Percentiles rank a stretch among this genome's conserved stretches.
These are phyloP conservation scores for Vaccinium darrowii DNA, from an alignment of 148 eudicot genomes.

Conservation along the genomic window DNA sequence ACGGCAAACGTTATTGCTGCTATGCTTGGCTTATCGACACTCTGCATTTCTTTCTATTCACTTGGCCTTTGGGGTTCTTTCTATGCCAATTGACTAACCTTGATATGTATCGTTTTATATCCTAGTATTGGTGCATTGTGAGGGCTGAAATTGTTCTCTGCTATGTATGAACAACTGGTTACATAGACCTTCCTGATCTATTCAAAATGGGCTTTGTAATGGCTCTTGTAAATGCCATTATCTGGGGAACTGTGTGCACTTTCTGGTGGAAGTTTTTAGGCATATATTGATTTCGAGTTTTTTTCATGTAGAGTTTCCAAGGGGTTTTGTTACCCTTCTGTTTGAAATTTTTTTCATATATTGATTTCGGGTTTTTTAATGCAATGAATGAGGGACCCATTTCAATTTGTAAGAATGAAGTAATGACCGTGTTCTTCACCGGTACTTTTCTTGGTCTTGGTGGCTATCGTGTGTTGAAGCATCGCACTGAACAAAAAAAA, in stretches of 20 bases:
- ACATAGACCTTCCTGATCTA: constrained; percentile 85
- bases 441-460: too few relatives aligned
- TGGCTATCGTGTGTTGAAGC: too few relatives aligned
- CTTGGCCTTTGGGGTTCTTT: constrained; percentile 80
- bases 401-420: too few relatives aligned
- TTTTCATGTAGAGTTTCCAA: too few relatives aligned
- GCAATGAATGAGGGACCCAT: too few relatives aligned
- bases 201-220: constrained; percentile 71
- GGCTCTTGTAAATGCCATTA: constrained; percentile 61
- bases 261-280: constrained; percentile 96
- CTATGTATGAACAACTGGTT: constrained; percentile 64
- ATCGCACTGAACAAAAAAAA: too few relatives aligned
- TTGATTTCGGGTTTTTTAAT: too few relatives aligned
- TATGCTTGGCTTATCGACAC: constrained; percentile 91
- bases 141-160: constrained; percentile 9
- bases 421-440: too few relatives aligned
- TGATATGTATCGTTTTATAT: background rate
- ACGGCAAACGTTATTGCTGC: constrained; percentile 96
- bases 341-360: too few relatives aligned
- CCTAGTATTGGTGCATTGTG: background rate
- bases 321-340: too few relatives aligned
- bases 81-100: too few relatives aligned
- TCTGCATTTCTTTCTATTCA: constrained; percentile 89
- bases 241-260: constrained; percentile 75
- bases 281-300: constrained; percentile 44